Evolutionary conservation across 345 rosid species (phyloP), one percentile per base, ranked within the genome.

Genomic region (Euphorbia tirucalli): DNA sequence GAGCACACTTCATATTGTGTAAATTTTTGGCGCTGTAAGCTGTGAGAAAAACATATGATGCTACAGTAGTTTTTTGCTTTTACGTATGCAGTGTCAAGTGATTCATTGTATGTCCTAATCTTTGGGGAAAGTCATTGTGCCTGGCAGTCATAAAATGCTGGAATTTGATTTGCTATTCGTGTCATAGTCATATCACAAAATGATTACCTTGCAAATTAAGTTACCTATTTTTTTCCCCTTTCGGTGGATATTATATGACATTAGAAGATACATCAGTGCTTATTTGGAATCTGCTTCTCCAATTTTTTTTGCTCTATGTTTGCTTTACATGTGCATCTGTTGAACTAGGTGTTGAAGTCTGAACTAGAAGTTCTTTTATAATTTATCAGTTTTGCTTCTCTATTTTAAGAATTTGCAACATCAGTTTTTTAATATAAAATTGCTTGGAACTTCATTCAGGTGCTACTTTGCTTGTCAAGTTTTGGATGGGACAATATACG

Each of bases 401-500:
- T 46, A 16, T 55, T 35, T 24, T 37, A 8, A 18, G 32, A 55
- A 68, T 9, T 7, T 54, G 9, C 14, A 5, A 60, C 7, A n/a
- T n/a, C n/a, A n/a, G 25, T 24, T 5, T 30, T 11, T 44, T 28
- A 1, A 27, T 18, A 1, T 52, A 13, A 31, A 49, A 35, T 71
- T 30, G 32, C 55, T 32, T 49, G 44, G 28, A 14, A 32, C 60
- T 71, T 64, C 43, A 32, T 83, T 78, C 83, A 92, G 97, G 87
- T 90, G 93, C 78, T 86, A 79, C 82, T 92, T 89, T 75, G 91
- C 90, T 24, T 92, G 87, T 75, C 86, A 87, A 83, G 87, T 83
- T 61, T 49, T 88, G 65, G 78, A 84, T 71, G 87, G 85, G 35
- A 85, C 87, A 70, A 82, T 92, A 3, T 83, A 83, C 66, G 87